Evolutionary conservation across 768 basidiomycete species (phyloP).

Genomic region (Kwoniella heveanensis): DNA sequence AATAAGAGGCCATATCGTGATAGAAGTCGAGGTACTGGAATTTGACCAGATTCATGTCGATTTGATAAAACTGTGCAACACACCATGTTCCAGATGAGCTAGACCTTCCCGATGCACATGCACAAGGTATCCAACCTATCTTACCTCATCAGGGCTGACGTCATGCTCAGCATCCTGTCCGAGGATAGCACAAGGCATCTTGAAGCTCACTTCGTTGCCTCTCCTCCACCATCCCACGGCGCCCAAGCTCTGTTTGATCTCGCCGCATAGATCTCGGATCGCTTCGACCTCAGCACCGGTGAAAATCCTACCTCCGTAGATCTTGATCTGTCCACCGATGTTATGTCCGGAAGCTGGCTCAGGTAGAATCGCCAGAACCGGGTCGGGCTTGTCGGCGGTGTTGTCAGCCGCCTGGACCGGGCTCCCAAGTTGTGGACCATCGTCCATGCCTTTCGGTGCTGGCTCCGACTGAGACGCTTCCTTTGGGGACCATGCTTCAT

Average conservation of each 20-base stretch:
- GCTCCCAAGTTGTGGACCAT: too few species aligned
- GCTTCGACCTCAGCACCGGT: slow-evolving; percentile 9
- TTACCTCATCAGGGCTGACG: slow-evolving; percentile 18
- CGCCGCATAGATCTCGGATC: slow-evolving; percentile 11
- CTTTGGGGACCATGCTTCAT: slow-evolving; percentile 12
- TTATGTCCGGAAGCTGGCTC: slow-evolving; percentile 1
- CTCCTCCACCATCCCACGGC: slow-evolving; percentile 28
- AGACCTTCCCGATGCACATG: neutral
- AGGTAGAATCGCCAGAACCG: slow-evolving; percentile 1
- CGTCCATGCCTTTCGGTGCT: too few species aligned
- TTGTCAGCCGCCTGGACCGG: too few species aligned
- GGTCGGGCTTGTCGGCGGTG: neutral
- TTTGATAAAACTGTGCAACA: slow-evolving; percentile 37
- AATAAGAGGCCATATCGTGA: slow-evolving; percentile 28
- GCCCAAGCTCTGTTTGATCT: slow-evolving; percentile 2
- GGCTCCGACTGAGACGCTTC: too few species aligned
- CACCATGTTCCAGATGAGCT: neutral
- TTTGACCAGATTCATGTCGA: slow-evolving; percentile 37
- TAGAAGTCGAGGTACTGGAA: slow-evolving; percentile 22
- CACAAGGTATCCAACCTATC: slow-evolving; percentile 4
- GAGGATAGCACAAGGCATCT: slow-evolving; percentile 22
- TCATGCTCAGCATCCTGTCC: neutral
- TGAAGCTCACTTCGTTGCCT: slow-evolving; percentile 27
- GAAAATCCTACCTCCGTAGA: slow-evolving; percentile 18
- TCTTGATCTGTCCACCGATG: neutral